Conservation (phyloP, 148 eudicot genomes). For the Pouteria glomerata region DNA sequence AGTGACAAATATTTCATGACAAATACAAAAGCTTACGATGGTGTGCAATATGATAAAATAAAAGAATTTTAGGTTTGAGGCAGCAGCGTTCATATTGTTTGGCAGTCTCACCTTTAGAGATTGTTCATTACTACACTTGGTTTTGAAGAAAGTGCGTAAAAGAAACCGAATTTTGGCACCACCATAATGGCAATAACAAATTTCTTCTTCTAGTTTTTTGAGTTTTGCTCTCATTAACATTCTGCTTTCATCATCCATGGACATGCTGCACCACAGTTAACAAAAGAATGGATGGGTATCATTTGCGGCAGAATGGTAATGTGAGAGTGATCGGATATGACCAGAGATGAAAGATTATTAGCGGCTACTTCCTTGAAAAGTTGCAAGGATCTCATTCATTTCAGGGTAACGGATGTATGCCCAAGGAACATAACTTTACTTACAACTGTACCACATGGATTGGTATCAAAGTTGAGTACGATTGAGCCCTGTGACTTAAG, state of each 20-base stretch:
- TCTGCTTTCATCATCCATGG: constrained; percentile 10
- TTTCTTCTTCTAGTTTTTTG: not conserved
- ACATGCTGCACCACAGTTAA: constrained; percentile 1
- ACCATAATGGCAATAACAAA: not conserved
- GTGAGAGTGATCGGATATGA: constrained; percentile 9
- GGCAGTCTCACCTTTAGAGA: no score
- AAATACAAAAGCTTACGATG: no score
- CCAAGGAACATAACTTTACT: constrained; percentile 9
- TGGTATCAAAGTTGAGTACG: not conserved
- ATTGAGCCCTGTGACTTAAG: not conserved
- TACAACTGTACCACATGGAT: not conserved
- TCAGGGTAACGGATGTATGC: constrained; percentile 15
- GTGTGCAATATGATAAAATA: no score
- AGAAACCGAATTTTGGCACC: no score
- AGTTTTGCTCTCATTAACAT: constrained; percentile 4
- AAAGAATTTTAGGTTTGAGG: no score
- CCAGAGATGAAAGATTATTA: constrained; percentile 15
- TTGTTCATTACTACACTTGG: no score
- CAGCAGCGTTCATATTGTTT: no score
- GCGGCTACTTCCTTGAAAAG: constrained; percentile 9
- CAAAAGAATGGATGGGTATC: constrained; percentile 15
- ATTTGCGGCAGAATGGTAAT: constrained; percentile 19
- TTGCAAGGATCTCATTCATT: constrained; percentile 14
- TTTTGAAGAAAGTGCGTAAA: no score
- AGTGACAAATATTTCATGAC: no score